phyloP scores from a whole-genome alignment of 805 yeast species.

The Wickerhamomyces queroliae region DNA sequence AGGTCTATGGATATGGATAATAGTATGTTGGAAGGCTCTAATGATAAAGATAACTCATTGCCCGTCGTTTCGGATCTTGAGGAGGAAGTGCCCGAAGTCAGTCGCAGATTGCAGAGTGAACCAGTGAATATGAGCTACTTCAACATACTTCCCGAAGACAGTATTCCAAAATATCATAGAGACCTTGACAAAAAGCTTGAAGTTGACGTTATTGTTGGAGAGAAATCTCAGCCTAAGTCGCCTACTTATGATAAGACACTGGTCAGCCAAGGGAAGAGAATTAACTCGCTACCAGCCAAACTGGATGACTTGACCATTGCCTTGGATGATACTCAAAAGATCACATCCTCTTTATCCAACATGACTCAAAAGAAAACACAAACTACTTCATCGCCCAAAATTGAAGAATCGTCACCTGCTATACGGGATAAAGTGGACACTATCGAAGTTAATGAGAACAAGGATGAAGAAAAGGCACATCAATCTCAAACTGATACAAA shows the following conservation, averaged over 20 bases:
- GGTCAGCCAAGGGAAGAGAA: neutral
- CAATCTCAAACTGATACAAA: slow-evolving; percentile 1
- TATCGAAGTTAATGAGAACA: neutral
- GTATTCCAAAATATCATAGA: slow-evolving; percentile 9
- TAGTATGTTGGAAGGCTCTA: neutral
- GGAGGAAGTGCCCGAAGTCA: slow-evolving; percentile 2
- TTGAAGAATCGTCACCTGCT: neutral
- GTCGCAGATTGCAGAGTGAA: neutral
- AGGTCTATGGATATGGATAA: neutral
- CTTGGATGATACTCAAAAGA: neutral
- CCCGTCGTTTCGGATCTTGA: slow-evolving; percentile 22
- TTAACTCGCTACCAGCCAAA: neutral
- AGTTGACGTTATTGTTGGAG: neutral
- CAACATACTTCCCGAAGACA: slow-evolving; percentile 16
- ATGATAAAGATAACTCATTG: slow-evolving; percentile 5
- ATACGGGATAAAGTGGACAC: neutral
- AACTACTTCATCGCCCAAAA: neutral
- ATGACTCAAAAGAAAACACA: neutral
- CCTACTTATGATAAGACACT: neutral
- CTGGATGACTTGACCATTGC: slow-evolving; percentile 1
- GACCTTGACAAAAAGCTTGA: slow-evolving; percentile 5
- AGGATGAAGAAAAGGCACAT: neutral
- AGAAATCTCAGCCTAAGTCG: neutral
- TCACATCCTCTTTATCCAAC: neutral
- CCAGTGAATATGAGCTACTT: neutral